Evolutionary conservation across 768 basidiomycete genomes (phyloP), one percentile per base, ranked within the genome.

Genomic region (Podaxis sp.): DNA sequence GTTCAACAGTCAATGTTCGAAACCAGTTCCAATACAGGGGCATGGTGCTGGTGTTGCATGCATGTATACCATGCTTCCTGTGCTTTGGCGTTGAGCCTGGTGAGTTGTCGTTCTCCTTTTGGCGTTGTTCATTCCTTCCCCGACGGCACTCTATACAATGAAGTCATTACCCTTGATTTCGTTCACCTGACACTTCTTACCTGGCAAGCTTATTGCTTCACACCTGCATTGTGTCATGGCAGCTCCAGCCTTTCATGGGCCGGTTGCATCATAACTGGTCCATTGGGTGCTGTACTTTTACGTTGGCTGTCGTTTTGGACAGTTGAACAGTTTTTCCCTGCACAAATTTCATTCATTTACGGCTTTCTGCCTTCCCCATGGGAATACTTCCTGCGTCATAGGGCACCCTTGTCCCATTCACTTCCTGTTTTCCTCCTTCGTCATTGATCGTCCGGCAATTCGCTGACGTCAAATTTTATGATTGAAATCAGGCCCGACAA

Each of bases 1-100:
- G 83, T 86, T 19, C 90, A 93, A 66, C 76, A 86, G 65, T 82
- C 85, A 17, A 90, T 91, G 84, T 89, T 92, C 66, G 90, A 91
- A 69, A 92, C 91, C 22, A 85, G 83, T 67, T 88, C 88, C 15
- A 91, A 90, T 67, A 82, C 82, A 29, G 89, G 91, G 51, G 89
- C 90, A 9, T 93, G 91, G 92, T 90, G 87, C 67, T 94, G 84
- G 75, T 89, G 84, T 66, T 80, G 80, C 70, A 88, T 91, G 79
- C 91, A 94, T 71, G 78, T 85, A 50, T 77, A 88, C 64, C 84
- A 93, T 66, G 88, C 88, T 46, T 88, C 87, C 63, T 86, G 85
- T 67, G 75, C 82, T 36, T 78, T 92, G 58, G 86, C 84, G 19
- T 70, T 93, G 41, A 82, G 83, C 66, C 79, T 81, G 72, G 91